These are phyloP conservation scores for Pseudisothecium myosuroides DNA, from an alignment of 225 moss, liverwort and hornwort species.

Conservation along the genomic window DNA sequence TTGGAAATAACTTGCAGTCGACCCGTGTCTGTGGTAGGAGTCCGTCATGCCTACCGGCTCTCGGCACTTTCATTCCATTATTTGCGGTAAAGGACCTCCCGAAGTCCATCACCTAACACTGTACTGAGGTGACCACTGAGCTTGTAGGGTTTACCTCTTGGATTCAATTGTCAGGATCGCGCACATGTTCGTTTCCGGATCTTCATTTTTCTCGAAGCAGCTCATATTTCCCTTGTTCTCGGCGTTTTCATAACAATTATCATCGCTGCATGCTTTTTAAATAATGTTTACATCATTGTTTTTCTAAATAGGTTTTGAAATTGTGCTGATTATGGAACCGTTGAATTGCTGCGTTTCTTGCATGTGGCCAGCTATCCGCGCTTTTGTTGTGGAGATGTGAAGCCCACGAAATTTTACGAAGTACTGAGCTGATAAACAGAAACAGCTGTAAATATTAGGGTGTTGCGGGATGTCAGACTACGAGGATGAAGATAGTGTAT, in stretches of 20 bases:
- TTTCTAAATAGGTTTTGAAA: background rate
- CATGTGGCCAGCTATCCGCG: conserved; percentile 12
- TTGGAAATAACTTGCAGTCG: background rate
- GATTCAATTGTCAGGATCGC: background rate
- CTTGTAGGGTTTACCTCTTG: background rate
- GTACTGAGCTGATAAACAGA: conserved; percentile 1
- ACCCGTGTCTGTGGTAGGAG: background rate
- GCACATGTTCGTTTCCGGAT: background rate
- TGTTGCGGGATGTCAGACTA: conserved; percentile 65
- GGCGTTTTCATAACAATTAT: background rate
- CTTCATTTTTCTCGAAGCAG: background rate
- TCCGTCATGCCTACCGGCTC: background rate
- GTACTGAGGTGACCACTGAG: background rate
- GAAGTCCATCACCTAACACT: background rate
- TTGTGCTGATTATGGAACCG: background rate
- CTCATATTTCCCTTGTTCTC: background rate
- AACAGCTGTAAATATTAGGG: conserved; percentile 22
- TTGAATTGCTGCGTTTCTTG: conserved; percentile 3
- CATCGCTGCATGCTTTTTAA: background rate
- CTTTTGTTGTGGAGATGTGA: conserved; percentile 10
- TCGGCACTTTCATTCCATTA: background rate
- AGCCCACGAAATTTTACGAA: background rate
- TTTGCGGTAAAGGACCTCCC: background rate
- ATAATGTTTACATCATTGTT: background rate
- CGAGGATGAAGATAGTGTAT: conserved; percentile 60